Percentiles rank a stretch among this genome's conserved stretches.
These are phyloP conservation scores for Recurvomyces mirabilis DNA, from an alignment of 495 filamentous ascomycete species.

Conservation along the genomic window DNA sequence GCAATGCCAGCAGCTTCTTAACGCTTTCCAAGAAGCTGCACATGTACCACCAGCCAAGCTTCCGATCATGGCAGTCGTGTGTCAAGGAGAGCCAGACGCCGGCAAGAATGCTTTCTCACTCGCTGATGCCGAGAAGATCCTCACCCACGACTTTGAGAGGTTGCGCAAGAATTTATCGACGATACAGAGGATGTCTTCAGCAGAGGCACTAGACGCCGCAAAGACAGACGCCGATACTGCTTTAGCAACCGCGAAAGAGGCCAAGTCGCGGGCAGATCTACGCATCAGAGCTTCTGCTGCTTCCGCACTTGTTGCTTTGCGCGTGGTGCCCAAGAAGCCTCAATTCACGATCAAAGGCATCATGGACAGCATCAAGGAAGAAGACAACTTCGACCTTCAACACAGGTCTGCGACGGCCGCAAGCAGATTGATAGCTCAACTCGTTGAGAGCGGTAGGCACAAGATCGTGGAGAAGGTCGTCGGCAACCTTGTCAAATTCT, in stretches of 20 bases:
- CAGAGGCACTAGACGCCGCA: constrained; percentile 63
- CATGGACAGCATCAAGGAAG: constrained; percentile 95
- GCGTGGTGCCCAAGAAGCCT: constrained; percentile 79
- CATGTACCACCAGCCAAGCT: constrained; percentile 62
- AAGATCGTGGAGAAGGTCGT: constrained; percentile 89
- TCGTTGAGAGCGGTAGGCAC: constrained; percentile 61
- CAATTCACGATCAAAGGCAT: constrained; percentile 81
- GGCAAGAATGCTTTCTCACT: constrained; percentile 86
- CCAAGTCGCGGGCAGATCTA: constrained; percentile 73
- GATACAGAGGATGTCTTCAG: constrained; percentile 68
- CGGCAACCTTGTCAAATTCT: constrained; percentile 87
- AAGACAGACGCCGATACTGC: constrained; percentile 53
- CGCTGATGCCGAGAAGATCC: constrained; percentile 71
- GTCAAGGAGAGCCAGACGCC: constrained; percentile 83
- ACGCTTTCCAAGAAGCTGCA: constrained; percentile 76
- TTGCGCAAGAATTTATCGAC: constrained; percentile 75
- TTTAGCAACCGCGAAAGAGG: constrained; percentile 63
- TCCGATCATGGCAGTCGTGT: constrained; percentile 71
- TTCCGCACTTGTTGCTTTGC: constrained; percentile 75
- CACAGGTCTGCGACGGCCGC: constrained; percentile 75
- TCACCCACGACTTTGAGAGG: constrained; percentile 69
- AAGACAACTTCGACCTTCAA: constrained; percentile 86
- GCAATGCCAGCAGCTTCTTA: constrained; percentile 80
- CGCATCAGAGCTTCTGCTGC: constrained; percentile 81
- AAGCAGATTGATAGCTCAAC: constrained; percentile 70